Conservation (phyloP, 805 yeast species). For the Myxozyma lipomycoides region DNA sequence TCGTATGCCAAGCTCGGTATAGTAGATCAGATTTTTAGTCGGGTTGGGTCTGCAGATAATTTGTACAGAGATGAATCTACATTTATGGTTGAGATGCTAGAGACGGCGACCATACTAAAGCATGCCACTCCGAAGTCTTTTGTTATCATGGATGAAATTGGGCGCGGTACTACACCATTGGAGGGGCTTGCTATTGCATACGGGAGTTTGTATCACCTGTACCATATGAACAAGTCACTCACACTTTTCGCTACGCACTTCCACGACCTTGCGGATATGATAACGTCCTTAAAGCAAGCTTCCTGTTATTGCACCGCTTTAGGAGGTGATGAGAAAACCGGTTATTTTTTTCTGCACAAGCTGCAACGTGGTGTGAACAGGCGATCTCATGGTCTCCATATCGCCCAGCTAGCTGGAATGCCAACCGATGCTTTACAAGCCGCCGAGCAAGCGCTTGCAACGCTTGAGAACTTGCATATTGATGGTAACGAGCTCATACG, state of each 20-base stretch:
- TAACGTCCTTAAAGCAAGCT: slow-evolving; percentile 8
- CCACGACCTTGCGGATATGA: slow-evolving; percentile 37
- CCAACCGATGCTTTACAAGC: slow-evolving; percentile 18
- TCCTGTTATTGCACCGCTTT: slow-evolving; percentile 26
- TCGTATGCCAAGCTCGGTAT: slow-evolving; percentile 58
- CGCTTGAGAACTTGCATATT: background rate
- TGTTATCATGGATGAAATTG: slow-evolving; percentile 82
- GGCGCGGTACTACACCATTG: slow-evolving; percentile 79
- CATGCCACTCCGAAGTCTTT: slow-evolving; percentile 65
- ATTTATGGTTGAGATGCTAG: slow-evolving; percentile 90
- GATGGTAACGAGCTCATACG: background rate
- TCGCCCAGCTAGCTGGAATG: slow-evolving; percentile 27
- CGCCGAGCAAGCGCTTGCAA: slow-evolving; percentile 8
- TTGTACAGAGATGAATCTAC: slow-evolving; percentile 76
- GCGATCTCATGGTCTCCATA: slow-evolving; percentile 27
- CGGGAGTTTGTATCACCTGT: slow-evolving; percentile 61
- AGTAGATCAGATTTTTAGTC: slow-evolving; percentile 72
- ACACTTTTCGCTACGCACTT: slow-evolving; percentile 90
- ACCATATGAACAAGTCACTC: slow-evolving; percentile 56
- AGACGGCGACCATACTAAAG: slow-evolving; percentile 64
- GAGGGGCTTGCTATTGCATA: slow-evolving; percentile 86
- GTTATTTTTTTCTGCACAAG: slow-evolving; percentile 19
- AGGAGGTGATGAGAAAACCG: slow-evolving; percentile 14
- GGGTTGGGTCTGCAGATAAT: slow-evolving; percentile 72
- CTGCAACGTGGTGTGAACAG: slow-evolving; percentile 23